Base-by-base conservation (phyloP, 352 stramenopile genomes). In the Phytophthora cactorum region DNA sequence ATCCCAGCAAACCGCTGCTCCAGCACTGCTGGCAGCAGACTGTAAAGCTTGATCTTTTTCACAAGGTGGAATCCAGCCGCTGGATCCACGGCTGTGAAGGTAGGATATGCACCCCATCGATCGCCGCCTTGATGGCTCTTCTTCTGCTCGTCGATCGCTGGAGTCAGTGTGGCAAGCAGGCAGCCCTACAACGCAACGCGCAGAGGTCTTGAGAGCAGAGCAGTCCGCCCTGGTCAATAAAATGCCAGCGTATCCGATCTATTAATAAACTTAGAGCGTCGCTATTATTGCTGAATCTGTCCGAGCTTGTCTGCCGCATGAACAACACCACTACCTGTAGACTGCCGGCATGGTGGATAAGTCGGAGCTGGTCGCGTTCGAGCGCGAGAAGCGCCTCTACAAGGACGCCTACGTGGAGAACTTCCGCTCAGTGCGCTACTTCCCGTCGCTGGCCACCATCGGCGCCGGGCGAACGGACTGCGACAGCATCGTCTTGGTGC, bases 331-430 rank as follows among this genome's bases (percentile, higher is more conserved):
- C 39, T 8, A 22, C 50, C 6, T 47, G 25, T 39, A 54, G 46
- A 22, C 5, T 54, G 10, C 15, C 29, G 46, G 9, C 38, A 75
- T 80, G 70, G 75, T 70, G 54, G 70, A 88, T 60, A 87, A 82
- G 65, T 72, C 75, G 43, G 74, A 84, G 44, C 71, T 82, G 64
- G 59, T 89, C 14, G 79, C 81, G 51, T 90, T 78, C 63, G 81
- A 91, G 68, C 81, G 78, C 70, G 81, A 93, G 59, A 93, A 89
- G 79, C 78, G 82, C 60, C 72, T 88, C 41, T 91, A 90, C 64
- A 92, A 91, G 71, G 79, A 91, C 62, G 83, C 83, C 1, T 89
- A 91, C 52, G 85, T 90, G 29, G 66, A 83, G 49, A 86, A 88
- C 55, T 93, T 91, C 51, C 79, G 81, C 52, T 79, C 81, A 17